phyloP scores from a whole-genome alignment of 176 grass and related monocot genomes.

The Tillandsia fasciculata region DNA sequence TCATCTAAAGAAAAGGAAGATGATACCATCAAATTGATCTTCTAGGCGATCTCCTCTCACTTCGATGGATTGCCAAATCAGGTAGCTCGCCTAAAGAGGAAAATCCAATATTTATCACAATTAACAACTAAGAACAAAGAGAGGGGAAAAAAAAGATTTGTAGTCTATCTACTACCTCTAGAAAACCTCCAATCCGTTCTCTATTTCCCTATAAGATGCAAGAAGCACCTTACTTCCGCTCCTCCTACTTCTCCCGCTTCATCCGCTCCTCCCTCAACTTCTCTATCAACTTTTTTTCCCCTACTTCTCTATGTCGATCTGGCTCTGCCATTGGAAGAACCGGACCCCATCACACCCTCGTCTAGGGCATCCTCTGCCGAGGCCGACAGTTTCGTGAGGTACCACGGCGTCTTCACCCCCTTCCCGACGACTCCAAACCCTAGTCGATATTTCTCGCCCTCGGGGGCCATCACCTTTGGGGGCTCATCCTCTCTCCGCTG shows the following conservation, averaged over 20 bases:
- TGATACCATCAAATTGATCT: too few relatives aligned
- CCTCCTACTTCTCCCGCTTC: slow-evolving; percentile 61
- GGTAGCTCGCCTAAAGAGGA: too few relatives aligned
- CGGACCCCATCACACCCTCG: slow-evolving; percentile 10
- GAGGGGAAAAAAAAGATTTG: background rate
- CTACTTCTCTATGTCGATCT: slow-evolving; percentile 24
- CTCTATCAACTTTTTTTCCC: slow-evolving; percentile 52
- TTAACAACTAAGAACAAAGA: background rate
- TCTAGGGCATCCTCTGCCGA: background rate
- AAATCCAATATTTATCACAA: too few relatives aligned
- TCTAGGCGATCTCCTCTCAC: too few relatives aligned
- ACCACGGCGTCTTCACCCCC: slow-evolving; percentile 77
- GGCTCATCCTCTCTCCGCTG: background rate
- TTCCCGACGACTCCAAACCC: slow-evolving; percentile 80
- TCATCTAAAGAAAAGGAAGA: too few relatives aligned
- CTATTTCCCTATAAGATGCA: slow-evolving; percentile 20
- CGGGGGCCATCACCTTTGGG: slow-evolving; percentile 43
- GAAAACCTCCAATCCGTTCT: slow-evolving; percentile 13
- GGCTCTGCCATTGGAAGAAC: background rate
- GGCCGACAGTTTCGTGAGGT: slow-evolving; percentile 32
- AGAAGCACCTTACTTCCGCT: slow-evolving; percentile 23
- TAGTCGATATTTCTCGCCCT: slow-evolving; percentile 86
- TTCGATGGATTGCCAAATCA: too few relatives aligned
- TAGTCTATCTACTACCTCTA: slow-evolving; percentile 21
- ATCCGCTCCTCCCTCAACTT: slow-evolving; percentile 59